Conservation (phyloP, 1,284 basidiomycete genomes). For the Coniferiporia sulphurascens region DNA sequence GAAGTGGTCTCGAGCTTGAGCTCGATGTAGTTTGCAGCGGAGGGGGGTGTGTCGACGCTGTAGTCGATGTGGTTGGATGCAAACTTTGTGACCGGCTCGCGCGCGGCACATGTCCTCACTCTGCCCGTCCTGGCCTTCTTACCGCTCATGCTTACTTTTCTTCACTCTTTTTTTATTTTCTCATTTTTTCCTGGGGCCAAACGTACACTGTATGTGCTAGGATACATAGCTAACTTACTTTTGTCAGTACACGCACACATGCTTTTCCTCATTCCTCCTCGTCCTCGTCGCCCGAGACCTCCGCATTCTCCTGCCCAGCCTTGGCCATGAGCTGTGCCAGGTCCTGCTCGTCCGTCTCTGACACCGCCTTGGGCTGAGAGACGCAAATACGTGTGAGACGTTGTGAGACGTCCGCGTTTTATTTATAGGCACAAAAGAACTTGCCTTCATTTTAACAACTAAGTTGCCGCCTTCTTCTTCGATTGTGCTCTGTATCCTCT, state of each 20-base stretch:
- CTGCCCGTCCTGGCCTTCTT: not conserved
- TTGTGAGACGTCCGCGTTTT: not conserved
- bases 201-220: conserved; percentile 9
- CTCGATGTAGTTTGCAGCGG: not conserved
- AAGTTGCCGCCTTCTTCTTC: conserved; percentile 82
- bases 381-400: not conserved
- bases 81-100: not conserved
- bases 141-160: not conserved
- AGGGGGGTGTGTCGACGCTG: not conserved
- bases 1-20: not conserved
- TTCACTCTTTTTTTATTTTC: not conserved
- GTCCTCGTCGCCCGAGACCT: conserved; percentile 91
- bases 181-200: not conserved
- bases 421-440: conserved; percentile 21
- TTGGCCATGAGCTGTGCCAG: conserved; percentile 93
- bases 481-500: conserved; percentile 83
- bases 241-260: not conserved
- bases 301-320: conserved; percentile 86
- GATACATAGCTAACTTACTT: conserved; percentile 2
- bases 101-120: not conserved
- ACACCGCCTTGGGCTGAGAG: conserved; percentile 86
- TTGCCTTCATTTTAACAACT: conserved; percentile 94
- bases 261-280: conserved; percentile 54
- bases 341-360: conserved; percentile 95
- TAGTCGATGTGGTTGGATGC: not conserved